Base-by-base conservation (phyloP, 371 early-diverging fungal genomes). In the Smittium culicis region DNA sequence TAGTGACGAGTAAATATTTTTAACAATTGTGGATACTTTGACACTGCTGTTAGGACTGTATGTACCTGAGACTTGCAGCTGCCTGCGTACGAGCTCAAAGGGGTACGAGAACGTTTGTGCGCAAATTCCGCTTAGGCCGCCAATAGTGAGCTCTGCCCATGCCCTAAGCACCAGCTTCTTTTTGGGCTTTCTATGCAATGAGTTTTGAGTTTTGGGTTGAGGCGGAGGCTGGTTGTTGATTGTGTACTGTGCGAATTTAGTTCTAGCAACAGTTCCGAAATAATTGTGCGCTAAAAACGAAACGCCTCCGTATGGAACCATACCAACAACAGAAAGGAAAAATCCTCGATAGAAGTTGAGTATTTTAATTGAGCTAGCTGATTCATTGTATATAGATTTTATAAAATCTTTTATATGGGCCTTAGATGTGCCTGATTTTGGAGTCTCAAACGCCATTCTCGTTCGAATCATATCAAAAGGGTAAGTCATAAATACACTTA, bases 291-390 rank as follows among this genome's bases (percentile, higher is more conserved):
- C 85, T 71, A 84, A 84, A 72, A 93, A 92, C 1, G 92, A 87
- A 1, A 90, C 91, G 24, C 98, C 98, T 8, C 94, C 96, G 69
- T 98, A 98, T 1, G 97, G 98, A 1, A 96, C 78, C 81, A 96
- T 96, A 16, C 98, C 98, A 68, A 84, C 82, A n/a, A 96, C 74
- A 0, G 96, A 86, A 1, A 93, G 87, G 27, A 87, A 64, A 69
- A 94, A 94, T 28, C 98, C 98, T 25, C 94, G 82, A 76, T 95
- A 98, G 72, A 95, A 95, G 74, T 93, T 94, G 55, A 76, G 31
- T 27, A 77, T 11, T 0, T 68, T 65, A 35, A 66, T 56, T 27
- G 64, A 60, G 29, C 69, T 66, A 11, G 68, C 71, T 28, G 64
- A 61, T 68, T 68, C 81, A 68, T 58, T 66, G 65, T 71, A 77